Percentiles rank a stretch among this genome's conserved stretches.
Evolutionary conservation across 2,329 filamentous ascomycete genomes (phyloP).

Genomic region (Coleophoma crateriformis): DNA sequence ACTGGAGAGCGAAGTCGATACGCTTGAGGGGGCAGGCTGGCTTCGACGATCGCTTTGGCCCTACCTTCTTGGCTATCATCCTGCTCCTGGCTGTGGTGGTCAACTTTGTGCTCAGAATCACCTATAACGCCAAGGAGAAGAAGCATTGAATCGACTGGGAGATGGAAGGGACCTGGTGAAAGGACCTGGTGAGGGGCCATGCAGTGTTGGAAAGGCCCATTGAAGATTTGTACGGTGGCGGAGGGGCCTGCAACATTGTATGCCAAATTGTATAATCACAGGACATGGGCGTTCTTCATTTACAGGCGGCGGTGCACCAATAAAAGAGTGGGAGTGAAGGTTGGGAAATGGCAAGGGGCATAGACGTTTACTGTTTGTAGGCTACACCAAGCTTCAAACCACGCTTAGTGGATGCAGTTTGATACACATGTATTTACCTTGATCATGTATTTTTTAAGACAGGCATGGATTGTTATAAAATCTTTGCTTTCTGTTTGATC

Average conservation of each 20-base stretch:
- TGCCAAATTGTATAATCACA: not conserved
- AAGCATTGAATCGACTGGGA: not conserved
- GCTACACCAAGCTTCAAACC: too few relatives aligned
- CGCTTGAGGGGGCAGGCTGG: constrained; percentile 85
- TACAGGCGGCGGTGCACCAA: too few relatives aligned
- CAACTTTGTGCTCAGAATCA: constrained; percentile 84
- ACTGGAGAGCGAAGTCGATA: constrained; percentile 95
- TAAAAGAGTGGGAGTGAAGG: too few relatives aligned
- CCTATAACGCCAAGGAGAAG: constrained; percentile 28
- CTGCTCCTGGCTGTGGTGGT: constrained; percentile 86
- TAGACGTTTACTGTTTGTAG: too few relatives aligned
- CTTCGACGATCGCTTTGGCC: constrained; percentile 94
- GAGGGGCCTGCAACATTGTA: too few relatives aligned
- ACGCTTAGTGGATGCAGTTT: too few relatives aligned
- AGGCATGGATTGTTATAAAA: too few relatives aligned
- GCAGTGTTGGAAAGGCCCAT: not conserved
- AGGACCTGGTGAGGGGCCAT: not conserved
- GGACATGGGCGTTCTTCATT: too few relatives aligned
- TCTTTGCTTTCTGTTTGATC: too few relatives aligned
- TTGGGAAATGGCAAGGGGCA: too few relatives aligned
- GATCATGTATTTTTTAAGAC: too few relatives aligned
- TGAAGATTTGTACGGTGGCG: not conserved
- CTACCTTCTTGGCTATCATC: constrained; percentile 82
- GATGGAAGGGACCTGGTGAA: not conserved
- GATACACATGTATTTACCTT: too few relatives aligned